phyloP scores from a whole-genome alignment of 352 stramenopile genomes.

The Phytopythium cucurbitacearum region DNA sequence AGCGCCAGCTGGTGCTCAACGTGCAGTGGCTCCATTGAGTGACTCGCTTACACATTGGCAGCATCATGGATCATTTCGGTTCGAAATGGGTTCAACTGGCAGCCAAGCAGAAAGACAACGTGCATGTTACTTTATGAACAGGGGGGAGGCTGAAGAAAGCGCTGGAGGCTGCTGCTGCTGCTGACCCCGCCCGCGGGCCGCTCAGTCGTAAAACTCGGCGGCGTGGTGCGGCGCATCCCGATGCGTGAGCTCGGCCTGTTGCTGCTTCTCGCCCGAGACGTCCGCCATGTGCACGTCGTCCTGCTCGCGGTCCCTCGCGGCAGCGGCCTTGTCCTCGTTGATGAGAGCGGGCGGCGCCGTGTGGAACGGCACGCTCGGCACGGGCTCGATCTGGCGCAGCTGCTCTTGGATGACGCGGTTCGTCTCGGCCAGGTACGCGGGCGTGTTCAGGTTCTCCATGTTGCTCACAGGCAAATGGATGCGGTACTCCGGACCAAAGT shows the following conservation, averaged over 20 bases:
- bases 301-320: slow-evolving; percentile 49
- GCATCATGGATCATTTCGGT: no score
- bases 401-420: slow-evolving; percentile 92
- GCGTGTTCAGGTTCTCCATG: slow-evolving; percentile 98
- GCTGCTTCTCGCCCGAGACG: slow-evolving; percentile 55
- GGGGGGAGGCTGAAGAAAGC: no score
- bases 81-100: no score
- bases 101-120: no score
- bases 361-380: slow-evolving; percentile 96
- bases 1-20: no score
- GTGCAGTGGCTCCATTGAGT: no score
- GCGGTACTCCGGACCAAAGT: slow-evolving; percentile 98
- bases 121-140: no score
- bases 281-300: slow-evolving; percentile 66
- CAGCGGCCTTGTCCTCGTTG: slow-evolving; percentile 43
- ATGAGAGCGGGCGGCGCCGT: slow-evolving; percentile 58
- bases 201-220: slow-evolving; percentile 81
- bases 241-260: slow-evolving; percentile 45
- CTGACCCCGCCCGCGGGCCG: background rate
- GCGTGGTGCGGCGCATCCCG: slow-evolving; percentile 51
- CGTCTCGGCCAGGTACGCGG: slow-evolving; percentile 88
- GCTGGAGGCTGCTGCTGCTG: no score
- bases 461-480: slow-evolving; percentile 95
- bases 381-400: slow-evolving; percentile 92
- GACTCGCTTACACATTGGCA: no score